A percentile compares a stretch with the other conserved stretches of the same genome.
phyloP scores from a whole-genome alignment of 73 alveolate species.

The Paramecium sexaurelia region DNA sequence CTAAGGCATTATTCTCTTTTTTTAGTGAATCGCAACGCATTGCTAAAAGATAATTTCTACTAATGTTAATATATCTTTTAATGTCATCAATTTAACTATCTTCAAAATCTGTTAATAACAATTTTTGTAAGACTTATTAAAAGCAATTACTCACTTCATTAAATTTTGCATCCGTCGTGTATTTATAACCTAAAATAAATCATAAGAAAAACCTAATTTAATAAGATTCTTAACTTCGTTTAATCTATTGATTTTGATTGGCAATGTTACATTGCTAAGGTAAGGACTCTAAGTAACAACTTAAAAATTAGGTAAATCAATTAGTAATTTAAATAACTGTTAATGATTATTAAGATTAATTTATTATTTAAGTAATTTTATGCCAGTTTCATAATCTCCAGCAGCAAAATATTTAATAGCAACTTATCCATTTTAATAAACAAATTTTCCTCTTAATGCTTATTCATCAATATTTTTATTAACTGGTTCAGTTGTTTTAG shows the following conservation, averaged over 20 bases:
- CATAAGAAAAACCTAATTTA: not conserved
- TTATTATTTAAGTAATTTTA: not conserved
- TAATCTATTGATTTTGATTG: not conserved
- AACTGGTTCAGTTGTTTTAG: not conserved
- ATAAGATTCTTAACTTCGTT: conserved; percentile 15
- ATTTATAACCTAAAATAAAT: conserved; percentile 34
- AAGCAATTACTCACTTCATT: conserved; percentile 35
- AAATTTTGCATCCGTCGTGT: conserved; percentile 66
- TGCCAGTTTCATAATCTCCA: conserved; percentile 4
- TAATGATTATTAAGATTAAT: not conserved
- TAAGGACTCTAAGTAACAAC: not conserved
- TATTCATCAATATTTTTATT: conserved; percentile 17
- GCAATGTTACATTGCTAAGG: not conserved
- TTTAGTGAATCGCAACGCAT: conserved; percentile 61
- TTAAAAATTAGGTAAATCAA: not conserved
- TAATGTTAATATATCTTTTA: not conserved
- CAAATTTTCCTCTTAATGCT: not conserved
- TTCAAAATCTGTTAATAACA: not conserved
- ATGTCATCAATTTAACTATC: not conserved
- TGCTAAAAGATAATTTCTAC: conserved; percentile 50
- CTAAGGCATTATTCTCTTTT: conserved; percentile 25
- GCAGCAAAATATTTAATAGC: conserved; percentile 11
- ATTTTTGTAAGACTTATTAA: conserved; percentile 8
- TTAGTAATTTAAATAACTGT: not conserved
- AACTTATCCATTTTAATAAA: not conserved